Base-by-base conservation (phyloP, 2,329 filamentous ascomycete genomes). In the Hortaea sp. region DNA sequence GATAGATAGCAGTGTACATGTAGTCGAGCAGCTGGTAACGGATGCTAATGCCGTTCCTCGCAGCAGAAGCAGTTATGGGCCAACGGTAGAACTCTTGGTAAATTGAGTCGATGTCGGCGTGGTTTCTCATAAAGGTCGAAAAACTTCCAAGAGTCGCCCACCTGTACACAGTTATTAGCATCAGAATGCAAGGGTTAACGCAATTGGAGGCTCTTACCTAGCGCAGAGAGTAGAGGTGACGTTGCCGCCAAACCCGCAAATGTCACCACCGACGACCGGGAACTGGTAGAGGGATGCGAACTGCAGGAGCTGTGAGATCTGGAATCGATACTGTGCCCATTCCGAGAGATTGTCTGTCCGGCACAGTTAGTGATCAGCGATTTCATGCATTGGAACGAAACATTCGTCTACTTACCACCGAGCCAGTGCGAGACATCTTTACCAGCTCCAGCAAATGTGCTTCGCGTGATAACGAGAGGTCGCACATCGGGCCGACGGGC, bases 1-100 rank as follows among this genome's bases (percentile, higher is more conserved):
- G 66, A 59, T 80, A 70, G 53, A 87, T 71, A 0, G 79, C 78
- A 1, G 84, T 88, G 70, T 89, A 89, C 48, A 86, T 73, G 66
- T 88, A 89, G 57, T 88, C 84, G 10, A 88, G 71, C 12, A 89
- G 70, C 29, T 76, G 73, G 67, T 88, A 89, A 13, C 85, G 76
- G 42, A 81, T 79, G 30, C 75, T 74, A 55, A 89, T 86, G 12
- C 79, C 82, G 47, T 78, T 81, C 46, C 74, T 75, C 0, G 83
- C 83, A 0, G 82, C 80, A 6, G 73, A 66, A 0, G 82, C 70
- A 4, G 85, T 82, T 1, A 69, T 64, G 0, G 70, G 66, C 81
- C 82, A 88, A 39, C 70, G 74, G 63, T 88, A 90, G 61, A 85
- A 84, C 60, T 88, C 84, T 58, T 88, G 84, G 4, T 63, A 61